Conservation (phyloP, 768 basidiomycete genomes). For the Agrocybe chaxingu region DNA sequence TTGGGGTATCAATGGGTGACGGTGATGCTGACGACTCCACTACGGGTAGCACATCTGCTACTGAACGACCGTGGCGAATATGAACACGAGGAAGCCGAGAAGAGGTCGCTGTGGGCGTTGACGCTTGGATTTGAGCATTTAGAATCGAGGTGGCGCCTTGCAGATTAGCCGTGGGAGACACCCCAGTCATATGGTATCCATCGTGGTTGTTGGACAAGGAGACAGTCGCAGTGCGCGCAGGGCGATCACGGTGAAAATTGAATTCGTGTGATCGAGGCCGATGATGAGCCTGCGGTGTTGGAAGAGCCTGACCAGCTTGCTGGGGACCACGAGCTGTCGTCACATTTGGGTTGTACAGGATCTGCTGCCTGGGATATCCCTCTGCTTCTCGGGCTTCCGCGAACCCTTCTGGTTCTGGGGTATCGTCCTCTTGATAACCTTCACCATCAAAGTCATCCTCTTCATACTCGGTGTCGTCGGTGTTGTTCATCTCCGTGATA, state of each 20-base stretch:
- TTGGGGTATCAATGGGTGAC: constrained; percentile 57
- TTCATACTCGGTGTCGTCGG: constrained; percentile 67
- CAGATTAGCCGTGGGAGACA: constrained; percentile 28
- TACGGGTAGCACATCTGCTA: constrained; percentile 54
- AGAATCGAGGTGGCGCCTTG: constrained; percentile 31
- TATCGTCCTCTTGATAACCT: constrained; percentile 44
- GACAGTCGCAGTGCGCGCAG: constrained; percentile 21
- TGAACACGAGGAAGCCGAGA: constrained; percentile 40
- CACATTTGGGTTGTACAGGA: constrained; percentile 21
- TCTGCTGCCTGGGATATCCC: constrained; percentile 26
- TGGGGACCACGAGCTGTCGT: constrained; percentile 9
- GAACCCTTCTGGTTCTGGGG: constrained; percentile 39
- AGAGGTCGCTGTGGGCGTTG: constrained; percentile 27
- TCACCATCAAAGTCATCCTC: constrained; percentile 58
- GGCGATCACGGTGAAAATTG: constrained; percentile 31
- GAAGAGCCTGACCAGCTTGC: constrained; percentile 4
- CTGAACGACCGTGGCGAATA: constrained; percentile 23
- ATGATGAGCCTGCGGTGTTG: constrained; percentile 6
- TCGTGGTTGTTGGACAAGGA: constrained; percentile 19
- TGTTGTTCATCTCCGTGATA: constrained; percentile 69
- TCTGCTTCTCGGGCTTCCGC: constrained; percentile 30
- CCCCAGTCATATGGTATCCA: constrained; percentile 8
- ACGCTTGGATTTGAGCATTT: constrained; percentile 32
- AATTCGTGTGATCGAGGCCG: constrained; percentile 30
- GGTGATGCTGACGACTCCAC: constrained; percentile 61